These are phyloP conservation scores for Neltuma alba DNA, from an alignment of 306 rosid genomes.

Conservation along the genomic window DNA sequence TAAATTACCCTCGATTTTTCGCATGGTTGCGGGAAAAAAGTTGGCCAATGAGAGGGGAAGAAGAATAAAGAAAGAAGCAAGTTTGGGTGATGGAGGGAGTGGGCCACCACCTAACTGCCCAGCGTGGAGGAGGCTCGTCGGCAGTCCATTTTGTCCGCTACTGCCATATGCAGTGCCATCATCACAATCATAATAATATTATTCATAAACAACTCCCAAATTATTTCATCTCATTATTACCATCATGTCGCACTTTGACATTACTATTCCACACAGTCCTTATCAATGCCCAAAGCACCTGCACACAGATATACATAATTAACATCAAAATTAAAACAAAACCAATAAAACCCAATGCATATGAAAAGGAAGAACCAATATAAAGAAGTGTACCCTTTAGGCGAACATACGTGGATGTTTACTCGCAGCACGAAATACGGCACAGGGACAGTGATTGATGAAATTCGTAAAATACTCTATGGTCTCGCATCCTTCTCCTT, in stretches of 20 bases:
- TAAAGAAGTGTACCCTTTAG: no score
- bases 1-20: background rate
- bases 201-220: background rate
- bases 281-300: slow-evolving; percentile 10
- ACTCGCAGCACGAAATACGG: no score
- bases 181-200: background rate
- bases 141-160: slow-evolving; percentile 43
- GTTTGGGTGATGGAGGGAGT: background rate
- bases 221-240: background rate
- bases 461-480: no score
- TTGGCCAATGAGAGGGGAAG: background rate
- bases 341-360: no score
- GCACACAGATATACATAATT: background rate
- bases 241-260: slow-evolving; percentile 34
- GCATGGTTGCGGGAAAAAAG: background rate
- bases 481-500: background rate
- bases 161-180: background rate
- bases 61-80: background rate
- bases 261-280: slow-evolving; percentile 7
- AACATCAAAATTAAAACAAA: background rate
- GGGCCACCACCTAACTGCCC: slow-evolving; percentile 38
- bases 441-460: no score
- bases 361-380: no score
- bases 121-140: slow-evolving; percentile 39
- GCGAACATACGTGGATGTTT: no score